Evolutionary conservation across 2,329 filamentous ascomycete genomes (phyloP).

Genomic region (Cryphonectria nitschkei): DNA sequence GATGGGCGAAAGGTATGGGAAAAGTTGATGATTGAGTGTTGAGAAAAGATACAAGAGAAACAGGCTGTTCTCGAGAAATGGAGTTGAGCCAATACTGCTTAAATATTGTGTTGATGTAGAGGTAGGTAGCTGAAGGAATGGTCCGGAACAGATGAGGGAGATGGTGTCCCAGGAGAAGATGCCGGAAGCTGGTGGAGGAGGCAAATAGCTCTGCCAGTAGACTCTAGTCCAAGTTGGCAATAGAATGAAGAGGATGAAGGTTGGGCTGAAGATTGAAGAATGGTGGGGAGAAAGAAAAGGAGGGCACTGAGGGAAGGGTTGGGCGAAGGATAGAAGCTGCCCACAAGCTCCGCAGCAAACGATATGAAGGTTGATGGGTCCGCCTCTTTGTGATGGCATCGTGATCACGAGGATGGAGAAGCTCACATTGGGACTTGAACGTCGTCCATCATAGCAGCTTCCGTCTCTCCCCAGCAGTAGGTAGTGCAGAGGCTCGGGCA

Average conservation of each 20-base stretch:
- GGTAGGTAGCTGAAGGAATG: background rate
- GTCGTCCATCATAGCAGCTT: background rate
- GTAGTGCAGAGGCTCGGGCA: background rate
- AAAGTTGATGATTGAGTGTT: background rate
- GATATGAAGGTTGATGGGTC: background rate
- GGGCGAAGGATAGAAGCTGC: background rate
- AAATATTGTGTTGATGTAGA: background rate
- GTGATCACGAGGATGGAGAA: background rate
- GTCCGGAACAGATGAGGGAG: slow-evolving; percentile 1
- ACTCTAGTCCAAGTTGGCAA: no score
- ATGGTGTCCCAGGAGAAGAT: background rate
- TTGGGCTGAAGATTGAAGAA: no score
- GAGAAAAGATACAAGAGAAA: background rate
- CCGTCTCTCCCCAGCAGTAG: background rate
- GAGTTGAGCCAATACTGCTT: slow-evolving; percentile 5
- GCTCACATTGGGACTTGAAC: background rate
- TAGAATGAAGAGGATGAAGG: background rate
- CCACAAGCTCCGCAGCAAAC: background rate
- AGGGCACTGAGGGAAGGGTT: background rate
- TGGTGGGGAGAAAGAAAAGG: background rate
- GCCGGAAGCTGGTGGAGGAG: background rate
- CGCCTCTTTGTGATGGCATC: background rate
- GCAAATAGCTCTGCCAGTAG: background rate
- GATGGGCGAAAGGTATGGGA: background rate
- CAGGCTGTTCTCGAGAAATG: background rate